Evolutionary conservation across 1,284 basidiomycete genomes (phyloP).

Genomic region (Trametes hirsuta): DNA sequence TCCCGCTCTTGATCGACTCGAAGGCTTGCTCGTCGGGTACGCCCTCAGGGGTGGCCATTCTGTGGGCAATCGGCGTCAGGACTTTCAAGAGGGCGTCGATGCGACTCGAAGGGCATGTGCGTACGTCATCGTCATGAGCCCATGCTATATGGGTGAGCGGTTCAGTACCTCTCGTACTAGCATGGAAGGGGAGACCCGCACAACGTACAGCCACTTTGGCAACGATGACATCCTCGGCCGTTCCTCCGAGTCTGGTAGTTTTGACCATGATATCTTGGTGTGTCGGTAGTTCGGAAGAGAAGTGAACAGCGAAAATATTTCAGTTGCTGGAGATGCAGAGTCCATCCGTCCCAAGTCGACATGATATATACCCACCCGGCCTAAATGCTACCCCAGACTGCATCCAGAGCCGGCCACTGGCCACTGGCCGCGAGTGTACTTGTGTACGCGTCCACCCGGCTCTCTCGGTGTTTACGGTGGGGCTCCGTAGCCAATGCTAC

Average conservation of each 20-base stretch:
- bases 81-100: background rate
- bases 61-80: background rate
- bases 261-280: constrained; percentile 3
- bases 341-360: too few relatives aligned
- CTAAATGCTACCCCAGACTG: too few relatives aligned
- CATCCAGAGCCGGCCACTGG: too few relatives aligned
- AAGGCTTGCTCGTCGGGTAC: constrained; percentile 57
- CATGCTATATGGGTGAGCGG: constrained; percentile 34
- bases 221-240: constrained; percentile 9
- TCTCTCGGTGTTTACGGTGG: too few relatives aligned
- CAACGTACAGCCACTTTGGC: constrained; percentile 12
- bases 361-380: too few relatives aligned
- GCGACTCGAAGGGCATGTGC: background rate
- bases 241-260: constrained; percentile 12
- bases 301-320: too few relatives aligned
- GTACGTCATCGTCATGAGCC: constrained; percentile 55
- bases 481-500: too few relatives aligned
- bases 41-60: constrained; percentile 15
- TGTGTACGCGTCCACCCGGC: too few relatives aligned
- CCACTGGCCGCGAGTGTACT: too few relatives aligned
- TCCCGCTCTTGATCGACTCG: constrained; percentile 57
- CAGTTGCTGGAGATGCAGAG: too few relatives aligned
- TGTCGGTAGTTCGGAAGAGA: too few relatives aligned
- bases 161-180: background rate
- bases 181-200: too few relatives aligned